Conservation (phyloP, 345 rosid genomes). For the Aethionema arabicum region DNA sequence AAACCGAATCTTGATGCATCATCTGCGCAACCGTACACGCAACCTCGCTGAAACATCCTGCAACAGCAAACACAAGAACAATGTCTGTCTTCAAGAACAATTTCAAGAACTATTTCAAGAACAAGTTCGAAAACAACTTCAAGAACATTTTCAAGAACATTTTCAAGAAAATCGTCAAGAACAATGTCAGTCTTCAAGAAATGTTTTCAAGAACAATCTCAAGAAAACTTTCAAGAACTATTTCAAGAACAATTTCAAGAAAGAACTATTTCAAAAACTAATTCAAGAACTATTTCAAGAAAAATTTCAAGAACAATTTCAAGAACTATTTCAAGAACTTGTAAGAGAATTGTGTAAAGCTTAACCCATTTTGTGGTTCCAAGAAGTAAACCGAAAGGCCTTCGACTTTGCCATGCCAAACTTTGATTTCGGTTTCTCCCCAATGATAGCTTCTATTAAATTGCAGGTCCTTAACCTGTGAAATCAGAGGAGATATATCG, state of each 20-base stretch:
- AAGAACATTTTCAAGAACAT: background rate
- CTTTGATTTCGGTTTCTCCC: conserved; percentile 89
- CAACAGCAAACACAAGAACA: conserved; percentile 23
- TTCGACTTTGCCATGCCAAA: conserved; percentile 90
- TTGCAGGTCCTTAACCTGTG: conserved; percentile 72
- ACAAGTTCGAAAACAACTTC: background rate
- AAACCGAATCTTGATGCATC: conserved; percentile 86
- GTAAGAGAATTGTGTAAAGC: conserved; percentile 24
- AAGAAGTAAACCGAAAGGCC: conserved; percentile 85
- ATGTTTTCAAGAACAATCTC: conserved; percentile 13
- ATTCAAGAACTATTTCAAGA: background rate
- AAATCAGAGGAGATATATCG: conserved; percentile 9
- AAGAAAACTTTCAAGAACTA: no score
- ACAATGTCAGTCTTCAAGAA: conserved; percentile 1
- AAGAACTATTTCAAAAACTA: conserved; percentile 1
- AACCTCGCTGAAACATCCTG: conserved; percentile 69
- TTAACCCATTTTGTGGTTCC: conserved; percentile 89
- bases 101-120: no score
- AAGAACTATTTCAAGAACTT: conserved; percentile 5
- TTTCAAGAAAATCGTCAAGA: no score
- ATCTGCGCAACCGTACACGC: conserved; percentile 74
- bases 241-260: no score
- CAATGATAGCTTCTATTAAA: conserved; percentile 65
- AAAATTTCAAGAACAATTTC: no score
- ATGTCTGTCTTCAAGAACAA: background rate